These are phyloP conservation scores for Geranomyces variabilis DNA, from an alignment of 192 early-diverging fungal genomes.

Conservation along the genomic window DNA sequence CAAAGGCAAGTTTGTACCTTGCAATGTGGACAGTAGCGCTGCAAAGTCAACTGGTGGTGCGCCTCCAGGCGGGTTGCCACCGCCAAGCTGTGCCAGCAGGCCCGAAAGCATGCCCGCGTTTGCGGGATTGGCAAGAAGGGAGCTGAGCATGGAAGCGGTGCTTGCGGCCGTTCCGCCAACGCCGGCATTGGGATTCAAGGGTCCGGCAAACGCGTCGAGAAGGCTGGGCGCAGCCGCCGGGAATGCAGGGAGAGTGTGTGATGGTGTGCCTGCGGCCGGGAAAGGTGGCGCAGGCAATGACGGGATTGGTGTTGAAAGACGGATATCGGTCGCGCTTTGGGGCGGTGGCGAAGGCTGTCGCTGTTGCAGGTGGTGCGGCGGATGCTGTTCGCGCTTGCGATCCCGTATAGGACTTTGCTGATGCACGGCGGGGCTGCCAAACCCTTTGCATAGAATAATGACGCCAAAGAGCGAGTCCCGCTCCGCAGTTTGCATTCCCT, in stretches of 20 bases:
- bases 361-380: too few relatives aligned
- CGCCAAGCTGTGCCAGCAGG: not conserved
- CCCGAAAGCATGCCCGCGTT: not conserved
- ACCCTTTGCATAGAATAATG: slow-evolving; percentile 59
- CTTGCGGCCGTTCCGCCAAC: too few relatives aligned
- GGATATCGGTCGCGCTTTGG: not conserved
- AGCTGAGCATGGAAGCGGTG: not conserved
- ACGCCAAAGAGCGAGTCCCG: slow-evolving; percentile 63
- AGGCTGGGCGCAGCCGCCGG: too few relatives aligned
- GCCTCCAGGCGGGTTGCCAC: not conserved
- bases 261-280: not conserved
- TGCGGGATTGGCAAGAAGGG: not conserved
- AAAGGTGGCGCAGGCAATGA: slow-evolving; percentile 3
- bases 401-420: too few relatives aligned
- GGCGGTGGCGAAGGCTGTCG: not conserved
- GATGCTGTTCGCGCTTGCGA: too few relatives aligned
- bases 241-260: too few relatives aligned
- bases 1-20: not conserved
- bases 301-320: not conserved
- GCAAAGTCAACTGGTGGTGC: not conserved
- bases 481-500: slow-evolving; percentile 20
- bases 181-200: too few relatives aligned
- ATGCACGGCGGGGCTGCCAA: slow-evolving; percentile 3
- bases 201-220: too few relatives aligned
- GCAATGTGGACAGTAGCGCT: not conserved